phyloP scores from a whole-genome alignment of 1,284 basidiomycete species.

The Austropuccinia psidii region DNA sequence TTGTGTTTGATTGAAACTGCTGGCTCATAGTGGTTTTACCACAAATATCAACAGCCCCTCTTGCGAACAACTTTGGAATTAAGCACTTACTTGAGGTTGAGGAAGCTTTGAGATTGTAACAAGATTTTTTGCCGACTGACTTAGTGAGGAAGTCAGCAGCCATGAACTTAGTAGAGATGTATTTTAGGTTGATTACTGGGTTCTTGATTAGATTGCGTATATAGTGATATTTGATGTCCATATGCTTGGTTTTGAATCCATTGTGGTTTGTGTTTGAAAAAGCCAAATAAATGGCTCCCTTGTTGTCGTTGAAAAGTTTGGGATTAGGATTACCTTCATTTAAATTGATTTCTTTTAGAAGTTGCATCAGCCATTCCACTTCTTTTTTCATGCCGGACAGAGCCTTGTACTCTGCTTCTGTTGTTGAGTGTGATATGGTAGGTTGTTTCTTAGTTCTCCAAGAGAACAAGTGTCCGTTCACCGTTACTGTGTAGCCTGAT shows the following conservation, averaged over 20 bases:
- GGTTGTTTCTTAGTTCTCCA: slow-evolving; percentile 51
- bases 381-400: slow-evolving; percentile 52
- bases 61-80: no score
- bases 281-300: slow-evolving; percentile 47
- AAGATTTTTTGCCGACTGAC: no score
- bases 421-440: slow-evolving; percentile 48
- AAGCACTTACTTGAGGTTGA: no score
- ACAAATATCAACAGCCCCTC: no score
- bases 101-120: no score
- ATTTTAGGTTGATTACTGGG: slow-evolving; percentile 44
- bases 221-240: slow-evolving; percentile 50
- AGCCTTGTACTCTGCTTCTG: slow-evolving; percentile 52
- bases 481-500: background rate
- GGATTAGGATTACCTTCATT: slow-evolving; percentile 38
- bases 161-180: slow-evolving; percentile 47
- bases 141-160: slow-evolving; percentile 52
- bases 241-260: slow-evolving; percentile 49
- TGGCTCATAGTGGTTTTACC: no score
- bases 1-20: no score
- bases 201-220: slow-evolving; percentile 48
- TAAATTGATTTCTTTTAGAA: slow-evolving; percentile 43
- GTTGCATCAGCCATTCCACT: slow-evolving; percentile 47
- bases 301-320: slow-evolving; percentile 50
- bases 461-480: slow-evolving; percentile 25
- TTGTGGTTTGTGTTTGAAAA: slow-evolving; percentile 46